Evolutionary conservation across 1,139 yeast genomes (phyloP), one percentile per base, ranked within the genome.

Genomic region (Candida neerlandica): DNA sequence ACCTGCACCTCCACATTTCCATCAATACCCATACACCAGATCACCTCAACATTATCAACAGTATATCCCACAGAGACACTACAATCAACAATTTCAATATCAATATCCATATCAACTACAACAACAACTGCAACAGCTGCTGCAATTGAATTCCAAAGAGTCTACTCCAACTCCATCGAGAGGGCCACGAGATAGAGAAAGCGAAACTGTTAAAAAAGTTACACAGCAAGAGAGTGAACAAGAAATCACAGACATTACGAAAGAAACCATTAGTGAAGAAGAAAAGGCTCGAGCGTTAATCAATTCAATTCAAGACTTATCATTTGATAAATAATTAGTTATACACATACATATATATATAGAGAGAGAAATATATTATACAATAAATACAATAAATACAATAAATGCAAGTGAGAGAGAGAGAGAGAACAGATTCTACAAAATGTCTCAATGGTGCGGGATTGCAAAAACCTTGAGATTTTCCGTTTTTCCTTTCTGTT

Each of bases 281-380:
- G 45, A 43, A 35, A 43, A 43, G 12, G 45, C 45, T 15, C 16
- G 45, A 26, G 45, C 26, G 11, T 43, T 43, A 18, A 35, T 43
- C 18, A 43, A 35, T 18, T 43, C 45, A 10, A 43, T 43, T 6
- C 35, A 43, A 16, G 45, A 35, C 27, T 35, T 43, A 43, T 34
- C 45, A 35, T 19, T 42, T 23, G 40, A 33, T 18, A 39, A 39
- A 35, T 42, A 45, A 33, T 14, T 34, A 40, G 12, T 40, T 15
- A 33, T 14, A 23, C 27, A 23, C 7, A 23, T 5, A 23, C 27
- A 6, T 5, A 23, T 29, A 29, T 3, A 29, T 2, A 29, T n/a
- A 29, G 33, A 29, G 33, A 12, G 33, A 29, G n/a, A 29, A 29
- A 29, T 23, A 23, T 23, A 23, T 23, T n/a, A n/a, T n/a, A n/a